Evolutionary conservation across 352 stramenopile genomes (phyloP).

Genomic region (Peronospora destructor): DNA sequence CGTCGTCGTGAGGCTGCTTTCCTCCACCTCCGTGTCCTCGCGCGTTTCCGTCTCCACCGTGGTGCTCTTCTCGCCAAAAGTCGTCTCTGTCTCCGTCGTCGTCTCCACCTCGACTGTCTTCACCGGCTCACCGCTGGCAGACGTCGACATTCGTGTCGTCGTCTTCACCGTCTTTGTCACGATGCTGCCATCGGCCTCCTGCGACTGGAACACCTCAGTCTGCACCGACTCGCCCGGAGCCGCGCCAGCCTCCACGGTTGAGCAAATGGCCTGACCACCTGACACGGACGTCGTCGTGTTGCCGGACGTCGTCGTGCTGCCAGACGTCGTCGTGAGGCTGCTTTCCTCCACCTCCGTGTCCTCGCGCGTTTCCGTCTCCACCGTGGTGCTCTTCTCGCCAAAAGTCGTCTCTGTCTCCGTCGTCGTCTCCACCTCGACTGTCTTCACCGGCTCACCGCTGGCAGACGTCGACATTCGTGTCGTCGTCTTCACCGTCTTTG

Average conservation of each 20-base stretch:
- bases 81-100: slow-evolving; percentile 16
- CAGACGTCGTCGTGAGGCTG: slow-evolving; percentile 4
- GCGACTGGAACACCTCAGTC: slow-evolving; percentile 19
- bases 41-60: slow-evolving; percentile 18
- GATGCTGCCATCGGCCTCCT: slow-evolving; percentile 15
- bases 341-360: slow-evolving; percentile 17
- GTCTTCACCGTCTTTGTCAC: slow-evolving; percentile 14
- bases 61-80: slow-evolving; percentile 14
- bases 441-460: slow-evolving; percentile 1
- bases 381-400: slow-evolving; percentile 8
- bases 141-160: slow-evolving; percentile 6
- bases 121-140: slow-evolving; percentile 12
- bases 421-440: slow-evolving; percentile 10
- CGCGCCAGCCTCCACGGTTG: background rate
- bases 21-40: slow-evolving; percentile 12
- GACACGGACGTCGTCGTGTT: slow-evolving; percentile 2
- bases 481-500: slow-evolving; percentile 11
- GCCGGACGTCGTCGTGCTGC: slow-evolving; percentile 1
- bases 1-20: slow-evolving; percentile 10
- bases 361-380: slow-evolving; percentile 12
- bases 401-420: slow-evolving; percentile 8
- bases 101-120: slow-evolving; percentile 15
- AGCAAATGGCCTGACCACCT: background rate
- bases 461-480: background rate
- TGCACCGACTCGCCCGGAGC: slow-evolving; percentile 11